Conservation (phyloP, 495 filamentous ascomycete genomes). For the Penicillium desertorum region DNA sequence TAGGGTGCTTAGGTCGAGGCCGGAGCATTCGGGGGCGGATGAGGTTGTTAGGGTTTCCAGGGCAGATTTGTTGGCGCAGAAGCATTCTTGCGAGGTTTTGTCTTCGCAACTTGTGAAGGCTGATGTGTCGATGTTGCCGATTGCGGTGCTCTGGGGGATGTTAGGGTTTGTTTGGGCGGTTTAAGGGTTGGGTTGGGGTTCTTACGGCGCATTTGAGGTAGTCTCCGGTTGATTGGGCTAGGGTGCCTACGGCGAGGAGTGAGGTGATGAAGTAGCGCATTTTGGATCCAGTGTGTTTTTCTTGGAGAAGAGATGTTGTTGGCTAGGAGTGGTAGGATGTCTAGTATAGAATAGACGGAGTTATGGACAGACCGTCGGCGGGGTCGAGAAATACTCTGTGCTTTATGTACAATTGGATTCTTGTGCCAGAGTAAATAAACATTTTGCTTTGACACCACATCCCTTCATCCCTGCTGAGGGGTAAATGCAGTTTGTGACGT, state of each 20-base stretch:
- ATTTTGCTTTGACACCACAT: conserved; percentile 11
- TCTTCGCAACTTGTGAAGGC: conserved; percentile 12
- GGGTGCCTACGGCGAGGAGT: conserved; percentile 21
- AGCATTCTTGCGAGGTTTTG: conserved; percentile 17
- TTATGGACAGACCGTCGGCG: not conserved
- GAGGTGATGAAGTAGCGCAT: conserved; percentile 28
- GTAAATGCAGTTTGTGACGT: conserved; percentile 19
- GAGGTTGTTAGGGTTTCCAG: conserved; percentile 8
- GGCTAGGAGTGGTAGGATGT: not conserved
- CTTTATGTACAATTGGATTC: conserved; percentile 20
- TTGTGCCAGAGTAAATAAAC: conserved; percentile 8
- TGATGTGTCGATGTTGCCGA: conserved; percentile 11
- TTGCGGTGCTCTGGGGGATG: conserved; percentile 13
- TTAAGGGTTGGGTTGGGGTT: not conserved
- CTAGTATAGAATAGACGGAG: not conserved
- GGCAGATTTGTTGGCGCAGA: conserved; percentile 26
- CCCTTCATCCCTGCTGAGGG: conserved; percentile 22
- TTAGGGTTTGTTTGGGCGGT: not conserved
- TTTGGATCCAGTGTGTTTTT: conserved; percentile 4
- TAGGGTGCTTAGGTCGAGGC: conserved; percentile 20
- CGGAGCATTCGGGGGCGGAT: conserved; percentile 12
- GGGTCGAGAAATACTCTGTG: not conserved
- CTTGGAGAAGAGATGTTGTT: not conserved
- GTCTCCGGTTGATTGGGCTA: conserved; percentile 10
- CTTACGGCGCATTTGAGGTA: conserved; percentile 24